Evolutionary conservation across 352 stramenopile genomes (phyloP).

Genomic region (Pythium folliculosum): DNA sequence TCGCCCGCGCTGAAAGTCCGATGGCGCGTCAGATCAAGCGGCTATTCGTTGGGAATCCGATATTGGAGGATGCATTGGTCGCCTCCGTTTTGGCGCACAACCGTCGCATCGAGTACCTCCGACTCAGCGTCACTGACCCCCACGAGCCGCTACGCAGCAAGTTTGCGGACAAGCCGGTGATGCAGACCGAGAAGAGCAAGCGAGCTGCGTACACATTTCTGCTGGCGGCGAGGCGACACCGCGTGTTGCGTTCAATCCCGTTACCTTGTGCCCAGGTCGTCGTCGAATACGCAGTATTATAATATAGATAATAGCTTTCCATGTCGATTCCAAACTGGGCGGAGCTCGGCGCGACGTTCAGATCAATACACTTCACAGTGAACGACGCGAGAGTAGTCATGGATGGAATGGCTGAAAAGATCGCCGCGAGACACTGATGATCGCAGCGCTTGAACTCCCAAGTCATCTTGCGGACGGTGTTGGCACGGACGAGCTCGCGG

Average conservation of each 20-base stretch:
- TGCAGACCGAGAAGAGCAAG: neutral
- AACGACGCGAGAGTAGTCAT: neutral
- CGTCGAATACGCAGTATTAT: neutral
- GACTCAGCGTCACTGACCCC: neutral
- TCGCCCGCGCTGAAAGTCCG: neutral
- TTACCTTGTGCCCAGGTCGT: neutral
- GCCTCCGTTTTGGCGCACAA: neutral
- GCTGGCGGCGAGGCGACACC: neutral
- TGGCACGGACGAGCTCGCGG: neutral
- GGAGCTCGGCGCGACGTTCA: no score
- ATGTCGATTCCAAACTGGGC: no score
- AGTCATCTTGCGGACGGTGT: neutral
- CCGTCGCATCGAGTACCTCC: neutral
- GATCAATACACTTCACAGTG: neutral
- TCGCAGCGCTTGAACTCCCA: neutral
- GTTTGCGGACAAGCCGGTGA: neutral
- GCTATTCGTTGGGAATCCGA: neutral
- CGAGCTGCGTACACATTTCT: slow-evolving; percentile 1
- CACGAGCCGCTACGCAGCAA: neutral
- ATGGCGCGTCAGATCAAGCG: neutral
- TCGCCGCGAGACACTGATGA: neutral
- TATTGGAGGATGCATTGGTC: neutral
- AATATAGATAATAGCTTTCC: no score
- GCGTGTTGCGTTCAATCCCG: neutral
- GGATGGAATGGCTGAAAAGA: neutral